These are phyloP conservation scores for Pelagophyceae sp. DNA, from an alignment of 352 stramenopile genomes.

Conservation along the genomic window DNA sequence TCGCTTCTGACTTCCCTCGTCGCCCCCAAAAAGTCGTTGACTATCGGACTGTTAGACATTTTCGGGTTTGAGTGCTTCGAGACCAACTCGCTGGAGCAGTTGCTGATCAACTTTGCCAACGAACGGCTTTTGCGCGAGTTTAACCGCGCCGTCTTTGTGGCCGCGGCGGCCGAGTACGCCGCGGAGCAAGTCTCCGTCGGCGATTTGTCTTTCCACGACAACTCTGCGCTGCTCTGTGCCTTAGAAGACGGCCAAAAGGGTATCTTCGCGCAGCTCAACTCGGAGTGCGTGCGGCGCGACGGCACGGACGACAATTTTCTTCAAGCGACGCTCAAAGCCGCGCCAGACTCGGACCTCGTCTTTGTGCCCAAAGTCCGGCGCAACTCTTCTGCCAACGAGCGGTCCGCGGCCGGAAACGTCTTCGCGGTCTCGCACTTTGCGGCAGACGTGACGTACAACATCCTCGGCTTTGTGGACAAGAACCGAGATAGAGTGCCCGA, in stretches of 20 bases:
- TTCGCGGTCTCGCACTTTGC: conserved; percentile 90
- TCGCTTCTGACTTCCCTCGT: neutral
- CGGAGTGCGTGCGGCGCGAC: conserved; percentile 19
- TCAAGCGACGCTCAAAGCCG: neutral
- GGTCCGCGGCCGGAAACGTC: neutral
- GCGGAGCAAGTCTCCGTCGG: conserved; percentile 52
- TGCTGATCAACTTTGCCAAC: conserved; percentile 69
- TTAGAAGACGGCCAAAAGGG: conserved; percentile 43
- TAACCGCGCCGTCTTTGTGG: conserved; percentile 56
- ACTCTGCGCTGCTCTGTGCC: conserved; percentile 56
- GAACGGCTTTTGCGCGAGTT: conserved; percentile 36
- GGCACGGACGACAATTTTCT: conserved; percentile 13
- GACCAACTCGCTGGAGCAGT: conserved; percentile 78
- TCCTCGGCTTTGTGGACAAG: conserved; percentile 83
- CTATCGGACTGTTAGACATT: conserved; percentile 94
- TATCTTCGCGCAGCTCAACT: conserved; percentile 17
- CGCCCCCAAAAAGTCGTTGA: conserved; percentile 22
- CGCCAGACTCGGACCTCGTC: neutral
- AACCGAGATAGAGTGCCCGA: conserved; percentile 85
- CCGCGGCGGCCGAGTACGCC: conserved; percentile 32
- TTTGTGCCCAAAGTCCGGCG: neutral
- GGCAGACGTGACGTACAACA: conserved; percentile 78
- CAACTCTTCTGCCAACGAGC: neutral
- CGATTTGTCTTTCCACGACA: conserved; percentile 64
- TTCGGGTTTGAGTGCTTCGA: conserved; percentile 97